Conservation (phyloP, 108 stramenopile genomes). For the Skeletonema marinoi region DNA sequence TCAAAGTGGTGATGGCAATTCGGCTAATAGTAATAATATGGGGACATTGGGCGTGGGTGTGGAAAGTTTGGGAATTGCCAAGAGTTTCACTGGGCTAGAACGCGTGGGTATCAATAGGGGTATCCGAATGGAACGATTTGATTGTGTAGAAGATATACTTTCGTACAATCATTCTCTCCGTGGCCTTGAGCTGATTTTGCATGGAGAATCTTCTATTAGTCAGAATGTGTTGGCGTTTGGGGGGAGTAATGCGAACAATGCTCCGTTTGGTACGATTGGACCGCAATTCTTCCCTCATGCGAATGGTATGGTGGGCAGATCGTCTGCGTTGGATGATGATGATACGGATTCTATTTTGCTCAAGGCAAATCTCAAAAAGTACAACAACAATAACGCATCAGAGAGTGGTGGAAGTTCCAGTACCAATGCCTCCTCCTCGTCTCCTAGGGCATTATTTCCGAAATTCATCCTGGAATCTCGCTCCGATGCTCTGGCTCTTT, state of each 20-base stretch:
- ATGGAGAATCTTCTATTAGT: conserved; percentile 39
- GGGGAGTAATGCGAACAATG: conserved; percentile 31
- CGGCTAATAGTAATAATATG: neutral
- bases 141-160: conserved; percentile 23
- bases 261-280: conserved; percentile 60
- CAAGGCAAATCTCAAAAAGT: conserved; percentile 27
- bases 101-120: conserved; percentile 2
- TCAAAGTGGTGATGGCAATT: neutral
- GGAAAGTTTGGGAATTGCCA: conserved; percentile 38
- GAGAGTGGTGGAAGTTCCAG: neutral
- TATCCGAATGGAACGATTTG: neutral
- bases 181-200: conserved; percentile 42
- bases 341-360: conserved; percentile 41
- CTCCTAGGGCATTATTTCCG: conserved; percentile 31
- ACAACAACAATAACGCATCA: neutral
- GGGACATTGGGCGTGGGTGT: conserved; percentile 39
- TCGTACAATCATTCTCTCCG: conserved; percentile 49
- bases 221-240: conserved; percentile 15
- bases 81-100: conserved; percentile 34
- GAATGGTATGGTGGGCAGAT: conserved; percentile 77
- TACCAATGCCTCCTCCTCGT: conserved; percentile 4
- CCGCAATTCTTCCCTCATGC: conserved; percentile 90
- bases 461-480: conserved; percentile 48
- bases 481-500: conserved; percentile 45
- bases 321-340: conserved; percentile 40